Percentiles rank a stretch among this genome's conserved stretches.
phyloP scores from a whole-genome alignment of 495 filamentous ascomycete species.

The Lindgomyces ingoldianus region DNA sequence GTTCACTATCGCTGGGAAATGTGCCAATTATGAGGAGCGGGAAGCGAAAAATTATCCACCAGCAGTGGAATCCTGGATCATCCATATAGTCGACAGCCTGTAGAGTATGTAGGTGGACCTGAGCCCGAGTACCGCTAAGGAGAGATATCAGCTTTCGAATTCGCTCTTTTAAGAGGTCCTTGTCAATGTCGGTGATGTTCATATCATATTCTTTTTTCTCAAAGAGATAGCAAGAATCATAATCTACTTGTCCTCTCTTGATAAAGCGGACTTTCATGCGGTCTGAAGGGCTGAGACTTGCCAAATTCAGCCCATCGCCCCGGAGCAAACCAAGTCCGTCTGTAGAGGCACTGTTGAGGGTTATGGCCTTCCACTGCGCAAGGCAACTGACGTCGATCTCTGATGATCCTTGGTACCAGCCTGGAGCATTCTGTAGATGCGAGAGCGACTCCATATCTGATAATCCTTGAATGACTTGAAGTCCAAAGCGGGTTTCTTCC shows the following conservation, averaged over 20 bases:
- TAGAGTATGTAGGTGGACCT: conserved; percentile 13
- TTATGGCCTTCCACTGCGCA: conserved; percentile 8
- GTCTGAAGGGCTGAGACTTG: not conserved
- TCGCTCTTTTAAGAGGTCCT: conserved; percentile 14
- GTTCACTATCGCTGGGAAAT: not conserved
- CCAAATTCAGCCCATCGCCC: not conserved
- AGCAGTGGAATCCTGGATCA: conserved; percentile 5
- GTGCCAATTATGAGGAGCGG: not conserved
- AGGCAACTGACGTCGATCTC: not conserved
- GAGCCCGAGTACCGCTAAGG: not conserved
- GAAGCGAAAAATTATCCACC: conserved; percentile 17
- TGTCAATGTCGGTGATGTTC: not conserved
- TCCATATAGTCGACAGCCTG: not conserved
- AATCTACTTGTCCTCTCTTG: not conserved
- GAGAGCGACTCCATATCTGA: not conserved
- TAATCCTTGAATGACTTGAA: not conserved
- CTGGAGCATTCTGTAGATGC: not conserved
- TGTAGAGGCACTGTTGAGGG: not conserved
- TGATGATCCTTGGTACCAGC: not conserved
- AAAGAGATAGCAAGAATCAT: conserved; percentile 2
- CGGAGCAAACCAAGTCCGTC: not conserved
- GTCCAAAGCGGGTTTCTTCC: not conserved
- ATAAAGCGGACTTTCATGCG: not conserved
- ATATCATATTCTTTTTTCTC: conserved; percentile 21
- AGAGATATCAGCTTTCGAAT: conserved; percentile 5